Evolutionary conservation across 1,284 basidiomycete genomes (phyloP).

Genomic region (Cerioporus squamosus): DNA sequence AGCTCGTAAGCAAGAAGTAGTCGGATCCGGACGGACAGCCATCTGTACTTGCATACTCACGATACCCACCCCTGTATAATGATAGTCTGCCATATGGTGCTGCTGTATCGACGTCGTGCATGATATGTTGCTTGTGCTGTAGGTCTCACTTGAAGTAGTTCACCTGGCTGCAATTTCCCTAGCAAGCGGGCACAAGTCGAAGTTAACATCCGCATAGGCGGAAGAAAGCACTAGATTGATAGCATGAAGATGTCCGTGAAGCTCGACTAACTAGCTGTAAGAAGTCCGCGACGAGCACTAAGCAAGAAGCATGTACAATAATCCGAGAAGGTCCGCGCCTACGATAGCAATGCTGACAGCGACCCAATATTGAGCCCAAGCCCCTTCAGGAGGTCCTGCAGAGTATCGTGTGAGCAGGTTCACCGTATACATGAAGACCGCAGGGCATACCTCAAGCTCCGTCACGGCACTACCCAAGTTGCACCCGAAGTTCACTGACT

Average conservation of each 20-base stretch:
- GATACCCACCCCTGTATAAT: no score
- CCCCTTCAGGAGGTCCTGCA: constrained; percentile 16
- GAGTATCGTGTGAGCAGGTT: neutral
- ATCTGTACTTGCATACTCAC: no score
- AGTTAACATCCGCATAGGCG: neutral
- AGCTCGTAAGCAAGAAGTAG: no score
- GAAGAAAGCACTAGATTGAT: constrained; percentile 6
- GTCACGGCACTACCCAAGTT: constrained; percentile 46
- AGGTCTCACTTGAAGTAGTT: no score
- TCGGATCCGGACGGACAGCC: no score
- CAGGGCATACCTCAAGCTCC: constrained; percentile 41
- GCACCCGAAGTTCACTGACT: constrained; percentile 70
- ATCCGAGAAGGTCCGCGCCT: neutral
- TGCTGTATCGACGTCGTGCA: no score
- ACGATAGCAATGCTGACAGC: constrained; percentile 6
- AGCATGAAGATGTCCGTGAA: constrained; percentile 15
- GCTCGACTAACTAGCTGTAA: constrained; percentile 1
- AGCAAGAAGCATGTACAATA: neutral
- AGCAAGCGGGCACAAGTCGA: no score
- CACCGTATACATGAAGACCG: neutral
- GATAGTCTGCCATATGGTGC: no score
- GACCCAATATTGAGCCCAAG: constrained; percentile 17
- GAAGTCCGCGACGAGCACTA: constrained; percentile 17
- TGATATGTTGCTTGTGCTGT: no score
- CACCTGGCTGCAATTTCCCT: no score